Evolutionary conservation across 805 yeast genomes (phyloP).

Genomic region (Kuraishia borneana): DNA sequence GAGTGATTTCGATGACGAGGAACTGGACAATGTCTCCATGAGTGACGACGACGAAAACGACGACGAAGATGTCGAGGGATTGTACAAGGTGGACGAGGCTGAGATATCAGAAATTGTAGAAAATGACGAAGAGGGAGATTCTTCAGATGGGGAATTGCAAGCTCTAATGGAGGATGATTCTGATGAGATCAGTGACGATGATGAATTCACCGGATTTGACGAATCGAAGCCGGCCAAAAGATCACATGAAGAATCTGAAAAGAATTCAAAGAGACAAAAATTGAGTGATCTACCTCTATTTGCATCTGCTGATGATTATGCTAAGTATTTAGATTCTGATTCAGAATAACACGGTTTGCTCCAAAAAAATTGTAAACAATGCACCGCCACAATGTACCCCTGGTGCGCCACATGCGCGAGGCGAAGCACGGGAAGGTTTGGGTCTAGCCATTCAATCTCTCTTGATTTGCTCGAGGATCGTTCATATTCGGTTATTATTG

Average conservation of each 20-base stretch:
- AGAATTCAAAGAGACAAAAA: constrained; percentile 38
- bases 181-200: constrained; percentile 11
- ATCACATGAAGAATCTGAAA: constrained; percentile 10
- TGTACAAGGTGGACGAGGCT: constrained; percentile 21
- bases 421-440: no score
- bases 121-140: constrained; percentile 8
- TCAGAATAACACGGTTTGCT: constrained; percentile 35
- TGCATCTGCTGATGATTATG: constrained; percentile 84
- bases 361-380: no score
- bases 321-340: constrained; percentile 58
- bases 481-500: no score
- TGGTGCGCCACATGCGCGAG: no score
- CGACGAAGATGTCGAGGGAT: constrained; percentile 24
- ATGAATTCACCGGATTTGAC: constrained; percentile 16
- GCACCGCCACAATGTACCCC: no score
- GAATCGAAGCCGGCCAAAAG: constrained; percentile 16
- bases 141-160: constrained; percentile 7
- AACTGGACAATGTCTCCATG: constrained; percentile 16
- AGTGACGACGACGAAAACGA: constrained; percentile 20
- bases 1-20: constrained; percentile 16
- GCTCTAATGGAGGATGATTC: constrained; percentile 7
- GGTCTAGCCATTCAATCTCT: no score
- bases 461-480: no score
- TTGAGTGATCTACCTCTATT: constrained; percentile 68
- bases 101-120: constrained; percentile 15